These are phyloP conservation scores for Pyrenochaeta sp. DNA, from an alignment of 2,329 filamentous ascomycete species.

Conservation along the genomic window DNA sequence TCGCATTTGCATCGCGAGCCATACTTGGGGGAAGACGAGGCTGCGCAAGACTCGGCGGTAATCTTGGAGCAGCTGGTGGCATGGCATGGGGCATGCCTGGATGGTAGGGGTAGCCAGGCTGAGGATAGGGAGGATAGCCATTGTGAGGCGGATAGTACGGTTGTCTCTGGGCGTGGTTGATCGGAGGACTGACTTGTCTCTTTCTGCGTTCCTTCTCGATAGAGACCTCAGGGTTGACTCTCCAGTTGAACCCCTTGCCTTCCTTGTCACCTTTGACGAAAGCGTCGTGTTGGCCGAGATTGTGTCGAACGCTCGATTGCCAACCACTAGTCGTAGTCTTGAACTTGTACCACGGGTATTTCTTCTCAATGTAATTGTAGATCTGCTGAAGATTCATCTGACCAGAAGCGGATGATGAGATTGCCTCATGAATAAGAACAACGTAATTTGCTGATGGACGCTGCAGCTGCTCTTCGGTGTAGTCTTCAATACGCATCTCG, in stretches of 20 bases:
- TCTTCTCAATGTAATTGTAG: constrained; percentile 69
- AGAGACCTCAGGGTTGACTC: constrained; percentile 65
- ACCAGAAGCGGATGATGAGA: constrained; percentile 63
- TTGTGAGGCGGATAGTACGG: constrained; percentile 44
- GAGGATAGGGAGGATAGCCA: constrained; percentile 39
- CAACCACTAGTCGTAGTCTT: constrained; percentile 67
- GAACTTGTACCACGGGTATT: constrained; percentile 71
- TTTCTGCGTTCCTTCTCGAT: constrained; percentile 66
- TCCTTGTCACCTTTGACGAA: constrained; percentile 68
- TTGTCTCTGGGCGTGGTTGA: constrained; percentile 40
- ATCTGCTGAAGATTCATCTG: constrained; percentile 72
- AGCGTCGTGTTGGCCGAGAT: constrained; percentile 65
- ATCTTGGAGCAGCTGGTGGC: constrained; percentile 39
- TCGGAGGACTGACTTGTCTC: constrained; percentile 58
- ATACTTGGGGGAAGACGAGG: constrained; percentile 50
- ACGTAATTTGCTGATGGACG: constrained; percentile 72
- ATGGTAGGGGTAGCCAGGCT: constrained; percentile 39
- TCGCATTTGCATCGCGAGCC: constrained; percentile 38
- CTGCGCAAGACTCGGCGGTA: constrained; percentile 37
- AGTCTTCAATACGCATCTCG: constrained; percentile 68
- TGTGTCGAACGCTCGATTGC: constrained; percentile 73
- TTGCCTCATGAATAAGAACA: constrained; percentile 69
- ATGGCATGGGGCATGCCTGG: constrained; percentile 42
- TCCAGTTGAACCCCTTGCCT: constrained; percentile 72
- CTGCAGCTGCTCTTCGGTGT: constrained; percentile 77